Conservation (phyloP, 139 green algal species). For the Ettlia oleoabundans region DNA sequence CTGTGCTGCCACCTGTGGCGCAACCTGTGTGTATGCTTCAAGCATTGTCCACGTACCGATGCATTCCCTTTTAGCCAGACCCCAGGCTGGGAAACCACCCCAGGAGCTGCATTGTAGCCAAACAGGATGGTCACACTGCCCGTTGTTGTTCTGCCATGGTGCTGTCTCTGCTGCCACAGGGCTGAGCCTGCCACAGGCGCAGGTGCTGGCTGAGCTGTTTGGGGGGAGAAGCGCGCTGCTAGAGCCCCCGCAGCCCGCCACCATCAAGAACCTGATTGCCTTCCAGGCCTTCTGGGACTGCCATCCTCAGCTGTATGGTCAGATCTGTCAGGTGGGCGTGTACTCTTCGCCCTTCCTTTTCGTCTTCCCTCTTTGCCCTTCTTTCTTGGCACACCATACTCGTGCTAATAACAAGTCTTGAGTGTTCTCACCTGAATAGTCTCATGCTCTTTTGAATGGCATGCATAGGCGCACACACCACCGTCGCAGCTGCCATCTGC, state of each 20-base stretch:
- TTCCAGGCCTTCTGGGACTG: slow-evolving; percentile 56
- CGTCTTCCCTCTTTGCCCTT: no score
- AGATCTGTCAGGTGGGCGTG: slow-evolving; percentile 56
- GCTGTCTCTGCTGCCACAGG: not conserved
- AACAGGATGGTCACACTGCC: not conserved
- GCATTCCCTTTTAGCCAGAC: no score
- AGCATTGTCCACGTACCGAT: no score
- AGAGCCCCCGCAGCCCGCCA: slow-evolving; percentile 44
- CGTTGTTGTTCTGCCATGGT: not conserved
- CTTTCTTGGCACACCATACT: no score
- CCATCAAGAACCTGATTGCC: slow-evolving; percentile 55
- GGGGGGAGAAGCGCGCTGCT: slow-evolving; percentile 49
- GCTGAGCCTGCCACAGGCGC: slow-evolving; percentile 53
- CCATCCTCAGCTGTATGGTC: slow-evolving; percentile 49
- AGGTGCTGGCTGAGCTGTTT: slow-evolving; percentile 57
- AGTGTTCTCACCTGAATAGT: no score
- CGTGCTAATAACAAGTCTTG: no score
- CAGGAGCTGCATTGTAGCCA: not conserved
- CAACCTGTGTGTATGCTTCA: no score
- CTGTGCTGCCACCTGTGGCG: not conserved
- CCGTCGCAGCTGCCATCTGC: not conserved
- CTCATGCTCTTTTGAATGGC: no score
- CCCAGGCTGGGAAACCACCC: no score
- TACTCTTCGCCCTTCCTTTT: no score
- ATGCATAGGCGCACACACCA: no score